Percentiles rank a stretch among this genome's conserved stretches.
phyloP scores from a whole-genome alignment of 306 rosid genomes.

The Trifolium fragiferum region DNA sequence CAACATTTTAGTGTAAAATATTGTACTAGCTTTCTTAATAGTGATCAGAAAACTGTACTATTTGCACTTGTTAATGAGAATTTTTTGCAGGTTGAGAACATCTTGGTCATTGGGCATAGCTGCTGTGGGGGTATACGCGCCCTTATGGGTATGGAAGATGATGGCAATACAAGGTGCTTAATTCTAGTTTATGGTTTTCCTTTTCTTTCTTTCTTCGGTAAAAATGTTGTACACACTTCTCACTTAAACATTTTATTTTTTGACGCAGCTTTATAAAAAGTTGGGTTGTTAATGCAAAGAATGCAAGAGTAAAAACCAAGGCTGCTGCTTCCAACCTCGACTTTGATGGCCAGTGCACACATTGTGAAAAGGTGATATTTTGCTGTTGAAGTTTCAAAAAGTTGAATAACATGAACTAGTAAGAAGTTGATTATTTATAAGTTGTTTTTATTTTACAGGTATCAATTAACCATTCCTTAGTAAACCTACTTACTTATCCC shows the following conservation, averaged over 20 bases:
- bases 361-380: conserved; percentile 85
- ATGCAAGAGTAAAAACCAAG: conserved; percentile 71
- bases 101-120: conserved; percentile 93
- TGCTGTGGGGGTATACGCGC: conserved; percentile 99
- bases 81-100: conserved; percentile 75
- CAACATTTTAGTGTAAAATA: conserved; percentile 9
- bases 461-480: conserved; percentile 75
- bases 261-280: conserved; percentile 68
- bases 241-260: conserved; percentile 34
- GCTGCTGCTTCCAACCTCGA: conserved; percentile 68
- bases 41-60: not conserved
- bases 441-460: conserved; percentile 54
- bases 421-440: conserved; percentile 22
- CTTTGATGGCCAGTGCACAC: conserved; percentile 85
- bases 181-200: conserved; percentile 34
- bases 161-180: conserved; percentile 60
- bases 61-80: conserved; percentile 8
- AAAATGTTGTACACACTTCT: conserved; percentile 34
- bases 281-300: conserved; percentile 85
- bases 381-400: conserved; percentile 30
- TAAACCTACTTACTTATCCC: conserved; percentile 86
- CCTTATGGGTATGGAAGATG: conserved; percentile 89
- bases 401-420: not conserved
- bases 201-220: conserved; percentile 12
- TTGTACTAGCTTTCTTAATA: conserved; percentile 14